Evolutionary conservation across 1,139 yeast species (phyloP).

Genomic region (Magnusiomyces sp.): DNA sequence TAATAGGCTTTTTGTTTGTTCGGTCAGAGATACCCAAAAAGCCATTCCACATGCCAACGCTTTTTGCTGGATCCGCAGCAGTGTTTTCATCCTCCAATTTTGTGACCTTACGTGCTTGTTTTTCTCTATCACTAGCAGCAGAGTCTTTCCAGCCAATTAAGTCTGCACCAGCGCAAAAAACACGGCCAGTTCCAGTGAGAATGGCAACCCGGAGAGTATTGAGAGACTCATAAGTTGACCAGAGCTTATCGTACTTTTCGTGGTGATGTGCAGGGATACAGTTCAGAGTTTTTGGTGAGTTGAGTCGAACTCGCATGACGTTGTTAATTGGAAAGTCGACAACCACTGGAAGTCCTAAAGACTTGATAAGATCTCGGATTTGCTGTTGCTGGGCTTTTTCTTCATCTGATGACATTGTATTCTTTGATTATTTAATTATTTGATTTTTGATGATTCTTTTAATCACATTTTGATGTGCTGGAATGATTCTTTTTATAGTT

Average conservation of each 20-base stretch:
- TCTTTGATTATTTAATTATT: background rate
- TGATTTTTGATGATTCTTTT: no score
- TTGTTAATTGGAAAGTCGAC: slow-evolving; percentile 10
- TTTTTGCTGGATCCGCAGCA: slow-evolving; percentile 6
- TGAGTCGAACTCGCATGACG: slow-evolving; percentile 22
- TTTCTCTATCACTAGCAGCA: slow-evolving; percentile 4
- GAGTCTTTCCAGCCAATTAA: slow-evolving; percentile 20
- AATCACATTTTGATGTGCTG: no score
- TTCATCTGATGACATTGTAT: background rate
- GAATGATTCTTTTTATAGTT: no score
- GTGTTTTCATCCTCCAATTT: background rate
- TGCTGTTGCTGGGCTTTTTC: slow-evolving; percentile 4
- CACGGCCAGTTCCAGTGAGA: slow-evolving; percentile 27
- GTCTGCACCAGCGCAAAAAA: slow-evolving; percentile 31
- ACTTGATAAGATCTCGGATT: slow-evolving; percentile 1
- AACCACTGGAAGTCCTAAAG: slow-evolving; percentile 8
- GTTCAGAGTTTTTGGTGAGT: slow-evolving; percentile 21
- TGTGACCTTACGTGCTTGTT: slow-evolving; percentile 6
- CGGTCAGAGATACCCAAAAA: slow-evolving; percentile 29
- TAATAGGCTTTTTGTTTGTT: slow-evolving; percentile 25
- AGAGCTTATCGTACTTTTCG: slow-evolving; percentile 17
- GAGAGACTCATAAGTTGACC: slow-evolving; percentile 28
- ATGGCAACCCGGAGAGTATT: slow-evolving; percentile 24
- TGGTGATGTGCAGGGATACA: slow-evolving; percentile 21
- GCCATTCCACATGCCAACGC: slow-evolving; percentile 17